Evolutionary conservation across 306 rosid genomes (phyloP), one percentile per base, ranked within the genome.

Genomic region (Citrullus colocynthis): DNA sequence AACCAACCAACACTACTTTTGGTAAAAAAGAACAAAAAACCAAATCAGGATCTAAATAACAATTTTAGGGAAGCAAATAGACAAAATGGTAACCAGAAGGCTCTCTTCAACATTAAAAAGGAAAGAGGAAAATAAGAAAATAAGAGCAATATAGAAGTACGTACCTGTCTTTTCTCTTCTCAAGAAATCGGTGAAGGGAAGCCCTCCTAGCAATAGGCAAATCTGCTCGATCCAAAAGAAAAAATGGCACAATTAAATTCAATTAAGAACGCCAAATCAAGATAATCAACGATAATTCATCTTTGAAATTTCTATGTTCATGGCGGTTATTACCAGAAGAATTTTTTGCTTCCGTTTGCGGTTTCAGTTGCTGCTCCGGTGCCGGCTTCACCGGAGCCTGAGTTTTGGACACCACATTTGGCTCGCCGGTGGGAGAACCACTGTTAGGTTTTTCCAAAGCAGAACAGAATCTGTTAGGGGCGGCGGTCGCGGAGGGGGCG

Each of bases 91-190:
- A 30, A 61, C 16, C 20, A 30, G 74, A 41, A 16, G 16, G 30
- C 1, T 67, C 28, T 44, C 11, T 2, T 45, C 58, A 48, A 52
- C 20, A 15, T 16, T 20, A 52, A 7, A 11, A 13, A 72, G 48
- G 14, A 51, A 30, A 20, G 49, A 66, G 12, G 32, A 9, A 6
- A 6, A 24, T 24, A 24, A 24, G 28, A 24, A 52, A 52, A 1
- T 5, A 52, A 52, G 52, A 4, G 11, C 4, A 18, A 36, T 9
- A 42, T 58, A 7, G 10, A 52, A 49, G 9, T 0, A 7, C 11
- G 71, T 78, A 94, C 98, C 98, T 92, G 64, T 95, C 97, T 87
- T 95, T 95, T 24, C 97, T 90, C 84, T 95, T 95, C 86, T 87
- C 92, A 67, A 92, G 85, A 82, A 95, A 95, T 75, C 93, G 90